Base-by-base conservation (phyloP, 2,329 filamentous ascomycete genomes). In the Aspergillus brasiliensis region DNA sequence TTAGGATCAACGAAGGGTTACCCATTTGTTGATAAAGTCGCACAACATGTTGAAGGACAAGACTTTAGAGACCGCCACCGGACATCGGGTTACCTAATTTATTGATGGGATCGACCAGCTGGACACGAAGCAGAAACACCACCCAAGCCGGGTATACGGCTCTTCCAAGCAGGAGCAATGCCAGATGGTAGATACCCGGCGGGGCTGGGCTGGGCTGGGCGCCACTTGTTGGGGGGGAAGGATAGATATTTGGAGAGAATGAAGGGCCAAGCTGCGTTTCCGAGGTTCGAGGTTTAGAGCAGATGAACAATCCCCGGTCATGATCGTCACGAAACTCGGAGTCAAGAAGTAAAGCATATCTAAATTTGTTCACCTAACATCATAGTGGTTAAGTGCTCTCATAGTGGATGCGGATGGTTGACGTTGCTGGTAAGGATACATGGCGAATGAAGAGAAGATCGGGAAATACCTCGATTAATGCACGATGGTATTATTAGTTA, bases 101-200 rank as follows among this genome's bases (percentile, higher is more conserved):
- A 54, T 54, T 54, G 51, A 27, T 42, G 13, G 34, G 51, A 54
- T 54, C 37, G 51, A 54, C 51, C 37, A 44, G 51, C 51, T 54
- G 51, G 51, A 54, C 37, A 54, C 51, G 46, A 49, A 44, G 40
- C 40, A 19, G 21, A 44, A 44, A 42, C 38, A 11, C 25, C 47
- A n/a, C 10, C 48, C 48, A 31, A 51, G 27, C 31, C 48, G 51
- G 51, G 37, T 42, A 44, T 54, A 40, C 51, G 51, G 51, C 51
- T 44, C n/a, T 34, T 34, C 31, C 31, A 34, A 15, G 25, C 40
- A 37, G n/a, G n/a, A 40, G 23, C 11, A 40, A 40, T 53, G 15
- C 49, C 21, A 42, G 44, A 34, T 34, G 11, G 11, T 34, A 34
- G 31, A 48, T 48, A 25, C 44, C 44, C 8, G 44, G 44, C 44